phyloP scores from a whole-genome alignment of 2,329 filamentous ascomycete genomes.

The Stagonosporopsis rhizophila region DNA sequence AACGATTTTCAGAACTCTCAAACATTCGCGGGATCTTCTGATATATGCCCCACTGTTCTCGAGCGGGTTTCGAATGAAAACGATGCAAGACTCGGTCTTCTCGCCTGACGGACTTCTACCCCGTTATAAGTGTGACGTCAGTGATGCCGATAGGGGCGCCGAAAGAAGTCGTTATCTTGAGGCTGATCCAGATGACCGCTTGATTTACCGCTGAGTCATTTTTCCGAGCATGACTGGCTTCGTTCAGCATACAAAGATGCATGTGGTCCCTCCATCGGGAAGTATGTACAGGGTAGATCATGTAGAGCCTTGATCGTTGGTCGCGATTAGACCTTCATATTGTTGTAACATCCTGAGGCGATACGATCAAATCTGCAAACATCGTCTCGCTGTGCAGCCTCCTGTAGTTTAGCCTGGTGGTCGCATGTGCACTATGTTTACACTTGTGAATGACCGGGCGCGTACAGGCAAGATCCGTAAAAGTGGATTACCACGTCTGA shows the following conservation, averaged over 20 bases:
- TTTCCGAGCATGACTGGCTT: not conserved
- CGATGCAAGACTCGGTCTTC: slow-evolving; percentile 4
- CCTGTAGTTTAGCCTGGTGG: not conserved
- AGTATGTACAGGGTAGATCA: not conserved
- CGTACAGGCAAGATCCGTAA: not conserved
- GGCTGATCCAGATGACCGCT: not conserved
- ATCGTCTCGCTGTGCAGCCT: not conserved
- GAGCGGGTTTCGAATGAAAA: slow-evolving; percentile 6
- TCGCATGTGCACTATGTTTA: not conserved
- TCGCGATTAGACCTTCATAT: too few species aligned
- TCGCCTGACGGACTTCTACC: slow-evolving; percentile 13
- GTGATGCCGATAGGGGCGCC: not conserved
- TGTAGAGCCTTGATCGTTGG: not conserved
- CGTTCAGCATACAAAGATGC: not conserved
- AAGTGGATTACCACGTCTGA: slow-evolving; percentile 4
- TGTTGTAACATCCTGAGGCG: too few species aligned
- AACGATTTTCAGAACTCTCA: slow-evolving; percentile 10
- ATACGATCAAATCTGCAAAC: too few species aligned
- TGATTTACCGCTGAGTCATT: not conserved
- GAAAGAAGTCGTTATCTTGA: not conserved
- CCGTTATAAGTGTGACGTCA: slow-evolving; percentile 11
- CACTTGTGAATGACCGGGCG: not conserved
- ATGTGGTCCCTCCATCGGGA: not conserved
- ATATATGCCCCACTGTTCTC: slow-evolving; percentile 14
- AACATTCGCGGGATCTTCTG: slow-evolving; percentile 9